A percentile compares a stretch with the other conserved stretches of the same genome.
phyloP scores from a whole-genome alignment of 768 basidiomycete genomes.

The Naganishia onofrii region DNA sequence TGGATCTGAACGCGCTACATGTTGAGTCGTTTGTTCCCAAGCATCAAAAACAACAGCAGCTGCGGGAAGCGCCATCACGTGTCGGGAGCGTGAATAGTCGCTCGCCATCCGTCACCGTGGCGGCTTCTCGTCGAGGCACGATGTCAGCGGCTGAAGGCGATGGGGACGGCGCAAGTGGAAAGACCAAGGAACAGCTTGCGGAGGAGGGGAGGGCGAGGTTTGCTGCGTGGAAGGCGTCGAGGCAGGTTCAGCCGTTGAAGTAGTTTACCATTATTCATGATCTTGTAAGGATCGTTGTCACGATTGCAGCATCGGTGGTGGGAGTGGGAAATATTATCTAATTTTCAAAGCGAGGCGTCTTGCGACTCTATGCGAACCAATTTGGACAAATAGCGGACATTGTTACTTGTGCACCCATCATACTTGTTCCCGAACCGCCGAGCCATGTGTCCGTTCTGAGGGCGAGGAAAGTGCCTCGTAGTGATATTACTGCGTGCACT shows the following conservation, averaged over 20 bases:
- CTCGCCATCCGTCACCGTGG: background rate
- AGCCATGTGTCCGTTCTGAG: too few relatives aligned
- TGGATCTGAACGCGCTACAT: constrained; percentile 1
- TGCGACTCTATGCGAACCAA: too few relatives aligned
- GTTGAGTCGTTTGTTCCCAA: constrained; percentile 9
- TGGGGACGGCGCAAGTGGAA: constrained; percentile 11
- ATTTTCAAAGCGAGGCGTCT: too few relatives aligned
- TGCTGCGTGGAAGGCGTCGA: constrained; percentile 20
- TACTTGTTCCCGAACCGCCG: too few relatives aligned
- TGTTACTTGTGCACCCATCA: too few relatives aligned
- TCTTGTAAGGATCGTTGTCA: too few relatives aligned
- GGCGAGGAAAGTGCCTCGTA: too few relatives aligned
- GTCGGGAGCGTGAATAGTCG: background rate
- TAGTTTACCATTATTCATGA: background rate
- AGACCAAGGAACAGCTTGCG: constrained; percentile 23
- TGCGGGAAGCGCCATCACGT: background rate
- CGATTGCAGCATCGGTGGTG: too few relatives aligned
- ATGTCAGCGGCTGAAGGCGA: background rate
- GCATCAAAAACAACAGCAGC: background rate
- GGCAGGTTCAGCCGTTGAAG: constrained; percentile 30
- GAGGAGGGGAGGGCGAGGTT: constrained; percentile 25
- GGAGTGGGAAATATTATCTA: background rate
- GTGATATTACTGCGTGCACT: too few relatives aligned
- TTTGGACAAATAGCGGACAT: too few relatives aligned
- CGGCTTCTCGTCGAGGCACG: constrained; percentile 7